phyloP scores from a whole-genome alignment of 1,284 basidiomycete genomes.

The Sparassis latifolia region DNA sequence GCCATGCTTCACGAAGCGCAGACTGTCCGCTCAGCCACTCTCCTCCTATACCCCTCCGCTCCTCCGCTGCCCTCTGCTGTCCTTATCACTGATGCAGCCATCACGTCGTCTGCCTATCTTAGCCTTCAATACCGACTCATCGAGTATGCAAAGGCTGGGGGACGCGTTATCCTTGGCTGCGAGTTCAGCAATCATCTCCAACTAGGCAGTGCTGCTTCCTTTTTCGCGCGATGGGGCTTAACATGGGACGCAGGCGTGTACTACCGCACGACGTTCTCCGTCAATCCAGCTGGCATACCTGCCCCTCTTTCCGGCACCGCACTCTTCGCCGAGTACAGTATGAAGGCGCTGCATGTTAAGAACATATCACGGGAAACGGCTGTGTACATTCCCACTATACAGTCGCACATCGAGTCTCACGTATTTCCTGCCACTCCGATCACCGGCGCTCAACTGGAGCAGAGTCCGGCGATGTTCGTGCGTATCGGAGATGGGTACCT shows the following conservation, averaged over 20 bases:
- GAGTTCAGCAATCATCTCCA: slow-evolving; percentile 11
- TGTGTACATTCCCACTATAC: slow-evolving; percentile 12
- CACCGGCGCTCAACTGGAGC: slow-evolving; percentile 3
- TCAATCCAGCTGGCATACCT: slow-evolving; percentile 14
- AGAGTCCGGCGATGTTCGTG: slow-evolving; percentile 14
- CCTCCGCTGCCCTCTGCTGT: slow-evolving; percentile 8
- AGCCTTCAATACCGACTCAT: slow-evolving; percentile 4
- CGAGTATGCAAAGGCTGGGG: slow-evolving; percentile 9
- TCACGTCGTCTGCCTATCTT: neutral
- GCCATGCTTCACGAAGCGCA: slow-evolving; percentile 4
- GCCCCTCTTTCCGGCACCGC: slow-evolving; percentile 6
- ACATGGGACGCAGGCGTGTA: slow-evolving; percentile 12
- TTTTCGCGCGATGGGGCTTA: slow-evolving; percentile 13
- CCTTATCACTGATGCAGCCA: slow-evolving; percentile 10
- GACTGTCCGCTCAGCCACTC: neutral
- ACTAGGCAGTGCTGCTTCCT: neutral
- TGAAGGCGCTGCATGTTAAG: slow-evolving; percentile 13
- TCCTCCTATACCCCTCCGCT: slow-evolving; percentile 3
- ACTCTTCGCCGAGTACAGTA: slow-evolving; percentile 12
- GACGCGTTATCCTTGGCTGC: slow-evolving; percentile 11
- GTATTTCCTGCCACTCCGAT: slow-evolving; percentile 7
- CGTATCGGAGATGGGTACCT: slow-evolving; percentile 14
- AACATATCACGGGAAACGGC: slow-evolving; percentile 6
- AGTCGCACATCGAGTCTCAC: slow-evolving; percentile 10
- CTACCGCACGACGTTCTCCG: slow-evolving; percentile 12